phyloP scores from a whole-genome alignment of 2,329 filamentous ascomycete species.

The Ophiostoma australiae region DNA sequence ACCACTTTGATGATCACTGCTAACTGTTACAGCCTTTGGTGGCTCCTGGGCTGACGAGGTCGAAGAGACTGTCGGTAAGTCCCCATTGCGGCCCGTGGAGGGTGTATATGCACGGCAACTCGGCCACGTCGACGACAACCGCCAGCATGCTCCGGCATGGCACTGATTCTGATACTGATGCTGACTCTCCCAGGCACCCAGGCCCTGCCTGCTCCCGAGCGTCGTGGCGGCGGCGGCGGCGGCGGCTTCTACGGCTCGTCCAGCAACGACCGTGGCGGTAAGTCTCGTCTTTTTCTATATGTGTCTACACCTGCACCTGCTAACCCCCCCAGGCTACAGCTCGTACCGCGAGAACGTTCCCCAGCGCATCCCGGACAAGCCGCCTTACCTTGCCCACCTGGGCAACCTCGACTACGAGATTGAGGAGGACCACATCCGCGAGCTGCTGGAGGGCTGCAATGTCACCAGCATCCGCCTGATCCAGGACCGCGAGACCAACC shows the following conservation, averaged over 20 bases:
- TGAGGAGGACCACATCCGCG: slow-evolving; percentile 72
- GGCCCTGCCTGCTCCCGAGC: slow-evolving; percentile 49
- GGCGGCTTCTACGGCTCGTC: slow-evolving; percentile 30
- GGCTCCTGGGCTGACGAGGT: slow-evolving; percentile 99
- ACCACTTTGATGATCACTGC: background rate
- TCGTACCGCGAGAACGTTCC: slow-evolving; percentile 67
- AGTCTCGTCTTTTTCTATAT: slow-evolving; percentile 3
- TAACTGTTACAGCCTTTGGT: slow-evolving; percentile 41
- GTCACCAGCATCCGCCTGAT: slow-evolving; percentile 92
- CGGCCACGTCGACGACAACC: background rate
- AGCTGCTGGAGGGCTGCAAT: slow-evolving; percentile 80
- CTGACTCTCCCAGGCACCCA: slow-evolving; percentile 47
- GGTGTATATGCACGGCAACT: background rate
- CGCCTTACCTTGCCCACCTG: slow-evolving; percentile 91
- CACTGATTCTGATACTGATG: background rate
- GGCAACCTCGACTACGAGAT: slow-evolving; percentile 97
- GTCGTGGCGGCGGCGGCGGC: slow-evolving; percentile 36
- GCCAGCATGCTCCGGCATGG: background rate
- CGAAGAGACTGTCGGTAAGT: slow-evolving; percentile 78
- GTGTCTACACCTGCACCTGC: background rate
- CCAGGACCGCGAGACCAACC: slow-evolving; percentile 87
- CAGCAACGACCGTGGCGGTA: slow-evolving; percentile 27
- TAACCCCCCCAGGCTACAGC: slow-evolving; percentile 17
- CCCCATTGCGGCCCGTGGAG: background rate
- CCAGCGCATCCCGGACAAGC: slow-evolving; percentile 70